A percentile compares a stretch with the other conserved stretches of the same genome.
Evolutionary conservation across 1,139 yeast genomes (phyloP).

Genomic region (Geotrichum macrosporum): DNA sequence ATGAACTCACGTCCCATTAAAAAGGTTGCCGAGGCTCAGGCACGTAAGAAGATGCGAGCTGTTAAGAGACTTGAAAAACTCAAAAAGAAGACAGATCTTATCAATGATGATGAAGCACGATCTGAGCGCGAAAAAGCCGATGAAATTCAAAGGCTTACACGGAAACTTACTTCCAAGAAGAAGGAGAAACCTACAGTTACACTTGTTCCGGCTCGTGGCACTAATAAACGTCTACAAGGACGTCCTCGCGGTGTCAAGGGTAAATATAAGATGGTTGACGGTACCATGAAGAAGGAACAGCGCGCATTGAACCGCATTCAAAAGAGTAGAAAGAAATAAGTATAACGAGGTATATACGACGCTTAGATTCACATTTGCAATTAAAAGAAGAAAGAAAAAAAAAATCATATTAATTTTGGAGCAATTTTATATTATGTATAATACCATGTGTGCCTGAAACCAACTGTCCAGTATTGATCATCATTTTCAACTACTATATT

Average conservation of each 20-base stretch:
- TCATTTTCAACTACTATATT: no score
- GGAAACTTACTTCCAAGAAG: slow-evolving; percentile 66
- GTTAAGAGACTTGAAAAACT: slow-evolving; percentile 80
- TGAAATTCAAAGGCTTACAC: slow-evolving; percentile 82
- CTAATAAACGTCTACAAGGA: slow-evolving; percentile 80
- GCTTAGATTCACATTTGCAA: neutral
- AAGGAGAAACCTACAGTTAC: slow-evolving; percentile 77
- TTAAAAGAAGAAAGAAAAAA: no score
- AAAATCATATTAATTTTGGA: no score
- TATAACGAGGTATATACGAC: neutral
- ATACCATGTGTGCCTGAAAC: no score
- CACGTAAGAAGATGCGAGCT: slow-evolving; percentile 94
- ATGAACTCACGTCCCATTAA: slow-evolving; percentile 96
- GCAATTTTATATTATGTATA: no score
- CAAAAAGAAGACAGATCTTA: slow-evolving; percentile 88
- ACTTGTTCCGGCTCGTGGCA: slow-evolving; percentile 84
- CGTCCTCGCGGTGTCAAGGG: slow-evolving; percentile 97
- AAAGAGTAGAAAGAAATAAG: slow-evolving; percentile 58
- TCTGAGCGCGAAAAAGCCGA: slow-evolving; percentile 93
- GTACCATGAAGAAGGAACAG: slow-evolving; percentile 94
- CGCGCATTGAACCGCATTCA: slow-evolving; percentile 87
- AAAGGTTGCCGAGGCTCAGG: slow-evolving; percentile 95
- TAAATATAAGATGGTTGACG: slow-evolving; percentile 98
- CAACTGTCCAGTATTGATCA: no score
- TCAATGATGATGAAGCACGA: slow-evolving; percentile 81